Evolutionary conservation across 768 basidiomycete genomes (phyloP).

Genomic region (Boletus tylopilopsis): DNA sequence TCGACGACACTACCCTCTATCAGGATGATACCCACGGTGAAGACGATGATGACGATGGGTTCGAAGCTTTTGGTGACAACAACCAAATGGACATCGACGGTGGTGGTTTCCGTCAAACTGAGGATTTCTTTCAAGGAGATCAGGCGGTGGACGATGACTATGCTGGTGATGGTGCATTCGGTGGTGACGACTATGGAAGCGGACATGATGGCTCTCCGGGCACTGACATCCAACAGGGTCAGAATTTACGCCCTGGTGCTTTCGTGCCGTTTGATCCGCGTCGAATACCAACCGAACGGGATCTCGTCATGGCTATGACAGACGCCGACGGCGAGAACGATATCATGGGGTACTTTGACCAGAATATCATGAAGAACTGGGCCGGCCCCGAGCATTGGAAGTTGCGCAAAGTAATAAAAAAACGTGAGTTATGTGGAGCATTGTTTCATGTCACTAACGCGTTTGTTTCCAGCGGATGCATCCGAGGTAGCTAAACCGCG

Average conservation of each 20-base stretch:
- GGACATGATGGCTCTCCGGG: slow-evolving; percentile 42
- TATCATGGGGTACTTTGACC: slow-evolving; percentile 88
- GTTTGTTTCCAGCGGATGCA: slow-evolving; percentile 39
- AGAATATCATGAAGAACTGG: slow-evolving; percentile 88
- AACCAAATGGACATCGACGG: slow-evolving; percentile 40
- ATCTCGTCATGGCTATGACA: slow-evolving; percentile 84
- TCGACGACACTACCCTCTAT: slow-evolving; percentile 63
- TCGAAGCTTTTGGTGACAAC: slow-evolving; percentile 19
- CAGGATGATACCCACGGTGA: slow-evolving; percentile 45
- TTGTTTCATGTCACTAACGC: not conserved
- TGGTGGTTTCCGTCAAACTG: slow-evolving; percentile 37
- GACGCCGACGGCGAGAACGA: slow-evolving; percentile 54
- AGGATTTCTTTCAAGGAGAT: slow-evolving; percentile 70
- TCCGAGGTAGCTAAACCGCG: slow-evolving; percentile 50
- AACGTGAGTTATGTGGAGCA: slow-evolving; percentile 48
- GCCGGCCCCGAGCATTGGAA: slow-evolving; percentile 99
- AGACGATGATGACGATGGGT: slow-evolving; percentile 35
- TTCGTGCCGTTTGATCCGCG: slow-evolving; percentile 86
- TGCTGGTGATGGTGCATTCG: slow-evolving; percentile 36
- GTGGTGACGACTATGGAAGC: slow-evolving; percentile 40
- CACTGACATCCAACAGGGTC: slow-evolving; percentile 38
- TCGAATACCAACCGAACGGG: slow-evolving; percentile 67
- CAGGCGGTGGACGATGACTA: slow-evolving; percentile 51
- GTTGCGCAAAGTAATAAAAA: slow-evolving; percentile 72
- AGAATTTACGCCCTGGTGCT: slow-evolving; percentile 39